A percentile compares a stretch with the other conserved stretches of the same genome.
phyloP scores from a whole-genome alignment of 75 land plant species.

The Isoetes taiwanensis region DNA sequence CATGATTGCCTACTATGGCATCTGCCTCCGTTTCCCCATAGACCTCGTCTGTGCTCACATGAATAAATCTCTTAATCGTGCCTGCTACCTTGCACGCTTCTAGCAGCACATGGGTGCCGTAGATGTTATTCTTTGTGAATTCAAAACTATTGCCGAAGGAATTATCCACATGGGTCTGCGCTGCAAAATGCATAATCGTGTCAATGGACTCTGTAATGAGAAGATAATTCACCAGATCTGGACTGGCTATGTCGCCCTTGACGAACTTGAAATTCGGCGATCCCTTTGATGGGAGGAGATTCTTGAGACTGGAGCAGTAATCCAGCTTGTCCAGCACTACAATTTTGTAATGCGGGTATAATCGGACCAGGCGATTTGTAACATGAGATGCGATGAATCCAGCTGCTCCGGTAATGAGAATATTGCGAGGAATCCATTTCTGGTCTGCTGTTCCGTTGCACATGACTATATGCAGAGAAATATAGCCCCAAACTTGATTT shows the following conservation, averaged over 20 bases:
- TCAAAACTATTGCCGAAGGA: slow-evolving; percentile 66
- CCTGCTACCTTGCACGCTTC: slow-evolving; percentile 66
- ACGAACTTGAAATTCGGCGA: slow-evolving; percentile 64
- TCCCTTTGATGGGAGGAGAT: slow-evolving; percentile 35
- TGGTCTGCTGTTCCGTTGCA: too few relatives aligned
- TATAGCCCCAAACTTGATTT: too few relatives aligned
- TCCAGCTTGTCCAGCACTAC: slow-evolving; percentile 74
- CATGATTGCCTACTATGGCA: slow-evolving; percentile 57
- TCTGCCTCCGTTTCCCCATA: slow-evolving; percentile 67
- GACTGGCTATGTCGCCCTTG: slow-evolving; percentile 57
- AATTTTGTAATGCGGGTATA: slow-evolving; percentile 58
- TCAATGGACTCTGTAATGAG: slow-evolving; percentile 61
- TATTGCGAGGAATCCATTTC: slow-evolving; percentile 36
- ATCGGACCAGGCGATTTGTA: slow-evolving; percentile 45
- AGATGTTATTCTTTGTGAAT: slow-evolving; percentile 69
- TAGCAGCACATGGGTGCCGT: slow-evolving; percentile 66
- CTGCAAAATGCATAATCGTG: slow-evolving; percentile 77
- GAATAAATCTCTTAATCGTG: slow-evolving; percentile 49
- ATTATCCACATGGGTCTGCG: slow-evolving; percentile 69
- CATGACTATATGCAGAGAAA: too few relatives aligned
- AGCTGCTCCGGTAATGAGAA: slow-evolving; percentile 70
- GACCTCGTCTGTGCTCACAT: slow-evolving; percentile 67
- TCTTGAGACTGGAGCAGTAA: slow-evolving; percentile 66
- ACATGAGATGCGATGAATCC: slow-evolving; percentile 75
- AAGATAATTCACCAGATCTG: slow-evolving; percentile 60